A percentile compares a stretch with the other conserved stretches of the same genome.
These are phyloP conservation scores for Microbotryum lychnidis-dioicae DNA, from an alignment of 1,284 basidiomycete species.

Conservation along the genomic window DNA sequence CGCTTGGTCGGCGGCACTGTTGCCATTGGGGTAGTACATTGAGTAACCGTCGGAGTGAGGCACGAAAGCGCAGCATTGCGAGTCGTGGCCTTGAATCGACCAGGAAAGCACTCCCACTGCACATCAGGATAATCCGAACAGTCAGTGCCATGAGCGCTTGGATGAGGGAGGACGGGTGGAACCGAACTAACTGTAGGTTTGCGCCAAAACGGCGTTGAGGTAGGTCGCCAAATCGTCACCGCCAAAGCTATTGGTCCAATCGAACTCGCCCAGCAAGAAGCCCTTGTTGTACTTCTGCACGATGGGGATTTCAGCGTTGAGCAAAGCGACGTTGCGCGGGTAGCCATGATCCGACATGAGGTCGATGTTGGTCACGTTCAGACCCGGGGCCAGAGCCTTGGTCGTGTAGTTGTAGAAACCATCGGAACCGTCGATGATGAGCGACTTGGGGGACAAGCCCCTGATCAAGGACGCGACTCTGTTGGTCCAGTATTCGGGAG, in stretches of 20 bases:
- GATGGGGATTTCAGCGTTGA: constrained; percentile 8
- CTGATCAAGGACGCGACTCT: constrained; percentile 12
- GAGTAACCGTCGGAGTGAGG: constrained; percentile 3
- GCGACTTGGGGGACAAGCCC: constrained; percentile 8
- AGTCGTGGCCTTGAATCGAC: constrained; percentile 14
- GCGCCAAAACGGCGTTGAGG: constrained; percentile 10
- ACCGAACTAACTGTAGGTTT: no score
- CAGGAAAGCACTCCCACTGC: not conserved
- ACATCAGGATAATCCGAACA: no score
- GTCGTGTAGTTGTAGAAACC: constrained; percentile 20
- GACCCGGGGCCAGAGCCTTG: not conserved
- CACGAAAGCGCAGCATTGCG: constrained; percentile 22
- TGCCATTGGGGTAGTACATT: constrained; percentile 25
- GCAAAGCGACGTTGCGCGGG: constrained; percentile 20
- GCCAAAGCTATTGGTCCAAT: constrained; percentile 17
- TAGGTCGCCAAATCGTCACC: constrained; percentile 11
- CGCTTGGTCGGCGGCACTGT: constrained; percentile 7
- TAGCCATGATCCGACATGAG: constrained; percentile 21
- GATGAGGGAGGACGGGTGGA: no score
- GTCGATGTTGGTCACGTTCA: not conserved
- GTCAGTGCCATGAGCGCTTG: no score
- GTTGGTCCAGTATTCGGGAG: constrained; percentile 22
- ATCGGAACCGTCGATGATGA: constrained; percentile 29
- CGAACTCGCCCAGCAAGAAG: constrained; percentile 26
- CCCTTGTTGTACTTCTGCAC: constrained; percentile 6